These are phyloP conservation scores for Craterostigma plantagineum DNA, from an alignment of 257 asterid species.

Conservation along the genomic window DNA sequence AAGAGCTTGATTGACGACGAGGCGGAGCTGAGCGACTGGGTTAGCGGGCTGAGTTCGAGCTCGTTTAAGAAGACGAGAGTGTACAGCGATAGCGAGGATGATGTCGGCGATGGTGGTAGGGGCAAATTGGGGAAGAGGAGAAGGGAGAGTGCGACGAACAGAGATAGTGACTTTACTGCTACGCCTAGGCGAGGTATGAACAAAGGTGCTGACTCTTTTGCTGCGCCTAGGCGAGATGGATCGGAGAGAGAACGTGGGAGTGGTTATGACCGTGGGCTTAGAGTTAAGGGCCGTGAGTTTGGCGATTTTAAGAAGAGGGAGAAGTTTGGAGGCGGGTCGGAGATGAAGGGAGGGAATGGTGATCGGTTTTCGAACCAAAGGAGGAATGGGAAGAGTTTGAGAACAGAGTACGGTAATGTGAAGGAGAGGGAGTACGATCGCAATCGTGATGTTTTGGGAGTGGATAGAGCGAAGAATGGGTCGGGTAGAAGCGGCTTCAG, in stretches of 20 bases:
- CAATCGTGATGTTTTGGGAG: conserved; percentile 13
- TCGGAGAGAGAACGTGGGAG: conserved; percentile 18
- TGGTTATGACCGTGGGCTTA: conserved; percentile 13
- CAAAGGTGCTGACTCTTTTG: conserved; percentile 13
- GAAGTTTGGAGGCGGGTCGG: no score
- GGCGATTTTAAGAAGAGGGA: background rate
- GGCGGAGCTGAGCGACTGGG: conserved; percentile 91
- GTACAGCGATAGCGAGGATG: conserved; percentile 48
- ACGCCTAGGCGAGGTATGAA: conserved; percentile 17
- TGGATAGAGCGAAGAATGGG: conserved; percentile 14
- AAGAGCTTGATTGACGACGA: conserved; percentile 93
- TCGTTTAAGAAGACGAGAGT: conserved; percentile 34
- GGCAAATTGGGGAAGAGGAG: conserved; percentile 33
- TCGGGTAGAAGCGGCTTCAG: conserved; percentile 15
- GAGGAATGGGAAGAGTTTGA: no score
- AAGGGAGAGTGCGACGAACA: conserved; percentile 18
- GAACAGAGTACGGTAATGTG: background rate
- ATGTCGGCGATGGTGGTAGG: conserved; percentile 15
- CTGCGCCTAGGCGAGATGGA: conserved; percentile 14
- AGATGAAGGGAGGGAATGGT: no score
- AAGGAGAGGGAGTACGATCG: conserved; percentile 4
- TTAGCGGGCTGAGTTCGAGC: conserved; percentile 55
- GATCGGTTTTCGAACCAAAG: no score
- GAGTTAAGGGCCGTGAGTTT: conserved; percentile 1
- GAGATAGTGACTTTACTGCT: conserved; percentile 13